Conservation (phyloP, 164 flowering plant genomes). For the Magnolia changhungtana region DNA sequence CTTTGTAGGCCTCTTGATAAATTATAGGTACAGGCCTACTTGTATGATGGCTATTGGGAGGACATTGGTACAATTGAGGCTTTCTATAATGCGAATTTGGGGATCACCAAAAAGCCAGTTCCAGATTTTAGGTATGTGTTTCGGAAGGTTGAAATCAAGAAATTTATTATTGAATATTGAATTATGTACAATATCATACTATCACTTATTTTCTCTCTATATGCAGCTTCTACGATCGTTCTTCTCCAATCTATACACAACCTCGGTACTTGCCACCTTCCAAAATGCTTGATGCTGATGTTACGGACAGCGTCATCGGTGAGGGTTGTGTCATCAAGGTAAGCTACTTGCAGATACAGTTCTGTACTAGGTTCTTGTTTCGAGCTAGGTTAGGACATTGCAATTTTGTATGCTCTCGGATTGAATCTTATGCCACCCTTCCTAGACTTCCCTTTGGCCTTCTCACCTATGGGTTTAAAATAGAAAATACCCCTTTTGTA, state of each 20-base stretch:
- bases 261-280: constrained; percentile 84
- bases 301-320: constrained; percentile 87
- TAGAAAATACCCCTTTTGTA: too few species aligned
- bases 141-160: neutral
- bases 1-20: neutral
- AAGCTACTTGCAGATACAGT: constrained; percentile 4
- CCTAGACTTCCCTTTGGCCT: too few species aligned
- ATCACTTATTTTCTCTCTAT: neutral
- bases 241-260: constrained; percentile 94
- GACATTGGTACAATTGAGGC: constrained; percentile 97
- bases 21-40: constrained; percentile 82
- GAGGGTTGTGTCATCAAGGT: constrained; percentile 97
- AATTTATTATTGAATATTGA: neutral
- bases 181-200: neutral
- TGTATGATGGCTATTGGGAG: constrained; percentile 98
- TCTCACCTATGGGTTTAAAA: too few species aligned
- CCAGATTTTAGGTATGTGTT: constrained; percentile 77
- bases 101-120: constrained; percentile 86
- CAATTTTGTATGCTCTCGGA: too few species aligned
- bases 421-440: too few species aligned
- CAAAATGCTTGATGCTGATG: constrained; percentile 97
- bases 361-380: neutral
- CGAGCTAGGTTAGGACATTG: too few species aligned
- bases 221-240: constrained; percentile 91
- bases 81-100: constrained; percentile 90